Conservation (phyloP, 495 filamentous ascomycete genomes). For the Immersiella caudata region DNA sequence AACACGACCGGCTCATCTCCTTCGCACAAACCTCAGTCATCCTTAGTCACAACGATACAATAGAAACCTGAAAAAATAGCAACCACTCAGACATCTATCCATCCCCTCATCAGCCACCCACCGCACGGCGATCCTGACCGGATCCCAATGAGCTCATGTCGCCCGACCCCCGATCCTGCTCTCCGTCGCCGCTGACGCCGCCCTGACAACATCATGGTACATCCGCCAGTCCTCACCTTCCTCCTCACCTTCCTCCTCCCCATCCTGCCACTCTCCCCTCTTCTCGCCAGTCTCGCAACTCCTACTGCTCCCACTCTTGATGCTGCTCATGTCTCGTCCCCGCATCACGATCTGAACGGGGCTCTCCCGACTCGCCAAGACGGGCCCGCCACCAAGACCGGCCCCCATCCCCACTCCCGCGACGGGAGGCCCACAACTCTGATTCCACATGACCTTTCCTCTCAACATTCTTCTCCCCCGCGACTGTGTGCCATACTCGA, state of each 20-base stretch:
- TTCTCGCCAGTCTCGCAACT: neutral
- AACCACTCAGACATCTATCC: neutral
- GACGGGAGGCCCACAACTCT: constrained; percentile 2
- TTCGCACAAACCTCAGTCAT: neutral
- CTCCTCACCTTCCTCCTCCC: neutral
- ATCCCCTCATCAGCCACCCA: neutral
- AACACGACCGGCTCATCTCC: neutral
- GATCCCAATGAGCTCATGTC: neutral
- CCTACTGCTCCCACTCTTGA: neutral
- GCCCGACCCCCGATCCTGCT: neutral
- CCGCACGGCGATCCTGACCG: neutral
- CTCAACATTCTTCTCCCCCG: constrained; percentile 12
- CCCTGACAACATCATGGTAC: constrained; percentile 6
- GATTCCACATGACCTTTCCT: constrained; percentile 23
- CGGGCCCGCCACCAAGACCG: no score
- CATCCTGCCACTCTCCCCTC: neutral
- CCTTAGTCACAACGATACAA: neutral
- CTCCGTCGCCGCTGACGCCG: neutral
- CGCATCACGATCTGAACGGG: neutral
- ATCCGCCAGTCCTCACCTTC: neutral
- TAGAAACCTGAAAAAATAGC: neutral
- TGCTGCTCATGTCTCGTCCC: neutral
- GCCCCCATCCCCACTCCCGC: neutral
- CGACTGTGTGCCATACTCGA: constrained; percentile 22
- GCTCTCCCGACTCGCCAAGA: neutral